Conservation (phyloP, 805 yeast species). For the Wickerhamiella spandovensis region DNA sequence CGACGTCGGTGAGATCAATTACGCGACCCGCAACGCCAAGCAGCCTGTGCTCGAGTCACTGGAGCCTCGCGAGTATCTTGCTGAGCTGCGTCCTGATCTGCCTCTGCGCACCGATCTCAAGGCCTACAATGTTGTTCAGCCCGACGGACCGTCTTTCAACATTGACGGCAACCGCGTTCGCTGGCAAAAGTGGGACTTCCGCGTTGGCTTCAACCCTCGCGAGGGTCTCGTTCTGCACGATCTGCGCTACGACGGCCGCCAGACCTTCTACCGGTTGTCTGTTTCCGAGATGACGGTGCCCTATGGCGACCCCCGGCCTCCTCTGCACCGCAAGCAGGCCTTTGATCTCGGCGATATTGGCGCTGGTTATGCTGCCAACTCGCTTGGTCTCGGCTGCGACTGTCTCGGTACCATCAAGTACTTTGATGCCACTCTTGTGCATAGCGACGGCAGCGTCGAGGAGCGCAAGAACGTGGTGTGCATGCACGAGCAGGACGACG, state of each 20-base stretch:
- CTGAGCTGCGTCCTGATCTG: slow-evolving; percentile 48
- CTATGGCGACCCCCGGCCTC: slow-evolving; percentile 71
- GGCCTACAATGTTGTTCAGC: slow-evolving; percentile 69
- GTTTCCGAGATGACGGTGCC: slow-evolving; percentile 80
- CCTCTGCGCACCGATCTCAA: slow-evolving; percentile 44
- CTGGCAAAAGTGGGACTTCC: slow-evolving; percentile 81
- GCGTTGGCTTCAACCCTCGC: slow-evolving; percentile 54
- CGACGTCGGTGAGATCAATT: slow-evolving; percentile 42
- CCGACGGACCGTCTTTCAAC: slow-evolving; percentile 68
- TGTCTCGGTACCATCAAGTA: slow-evolving; percentile 71
- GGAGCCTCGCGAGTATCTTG: slow-evolving; percentile 56
- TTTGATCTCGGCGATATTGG: slow-evolving; percentile 78
- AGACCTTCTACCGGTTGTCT: slow-evolving; percentile 57
- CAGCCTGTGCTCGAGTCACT: slow-evolving; percentile 43
- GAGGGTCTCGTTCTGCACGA: slow-evolving; percentile 71
- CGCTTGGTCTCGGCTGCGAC: slow-evolving; percentile 62
- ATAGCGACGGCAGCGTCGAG: slow-evolving; percentile 47
- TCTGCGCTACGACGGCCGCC: slow-evolving; percentile 63
- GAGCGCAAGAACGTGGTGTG: slow-evolving; percentile 60
- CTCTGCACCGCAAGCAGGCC: slow-evolving; percentile 77
- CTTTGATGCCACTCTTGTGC: slow-evolving; percentile 46
- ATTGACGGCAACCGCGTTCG: slow-evolving; percentile 45
- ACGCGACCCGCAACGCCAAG: slow-evolving; percentile 39
- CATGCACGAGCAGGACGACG: slow-evolving; percentile 77
- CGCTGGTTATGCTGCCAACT: slow-evolving; percentile 60